Base-by-base conservation (phyloP, 2,329 filamentous ascomycete genomes). In the Geosmithia putterillii region DNA sequence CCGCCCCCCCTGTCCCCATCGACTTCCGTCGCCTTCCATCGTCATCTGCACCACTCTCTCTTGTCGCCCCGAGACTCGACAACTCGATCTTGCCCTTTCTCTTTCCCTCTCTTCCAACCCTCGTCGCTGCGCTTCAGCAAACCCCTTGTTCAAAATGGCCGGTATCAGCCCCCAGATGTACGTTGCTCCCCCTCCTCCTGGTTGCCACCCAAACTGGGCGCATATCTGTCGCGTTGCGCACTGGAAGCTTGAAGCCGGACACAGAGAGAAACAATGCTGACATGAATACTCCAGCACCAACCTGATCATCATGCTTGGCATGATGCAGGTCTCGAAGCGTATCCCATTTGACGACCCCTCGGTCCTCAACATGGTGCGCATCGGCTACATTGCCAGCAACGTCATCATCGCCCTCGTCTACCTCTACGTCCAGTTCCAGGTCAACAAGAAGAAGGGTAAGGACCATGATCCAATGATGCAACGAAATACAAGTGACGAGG, bases 311-410 rank as follows among this genome's bases (percentile, higher is more conserved):
- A 89, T 94, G 70, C 79, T 95, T 54, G 85, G 86, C 61, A 94
- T 95, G 83, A 95, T 96, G 87, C 90, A 95, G 75, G 84, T 94
- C 48, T 85, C 88, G 55, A 96, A 96, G 78, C 86, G 83, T 67
- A 81, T 98, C 48, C 87, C 89, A 41, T 95, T 96, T 58, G 90
- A 96, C 23, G 83, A 96, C 59, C 87, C 75, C 38, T 63, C 66
- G 40, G 69, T 75, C 18, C 71, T 79, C 52, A 77, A 74, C 59
- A 55, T 64, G 25, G 70, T 74, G 53, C 75, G 75, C 53, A 71
- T 64, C 40, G 53, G 70, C 48, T 79, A 79, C 57, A 56, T 73
- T 28, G 59, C 63, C 47, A 78, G 74, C 71, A 79, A 98, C 65
- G 50, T 95, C 51, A 74, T 96, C 65, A 96, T 98, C 58, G 71